phyloP scores from a whole-genome alignment of 768 basidiomycete genomes.

The Gloeophyllum trabeum region DNA sequence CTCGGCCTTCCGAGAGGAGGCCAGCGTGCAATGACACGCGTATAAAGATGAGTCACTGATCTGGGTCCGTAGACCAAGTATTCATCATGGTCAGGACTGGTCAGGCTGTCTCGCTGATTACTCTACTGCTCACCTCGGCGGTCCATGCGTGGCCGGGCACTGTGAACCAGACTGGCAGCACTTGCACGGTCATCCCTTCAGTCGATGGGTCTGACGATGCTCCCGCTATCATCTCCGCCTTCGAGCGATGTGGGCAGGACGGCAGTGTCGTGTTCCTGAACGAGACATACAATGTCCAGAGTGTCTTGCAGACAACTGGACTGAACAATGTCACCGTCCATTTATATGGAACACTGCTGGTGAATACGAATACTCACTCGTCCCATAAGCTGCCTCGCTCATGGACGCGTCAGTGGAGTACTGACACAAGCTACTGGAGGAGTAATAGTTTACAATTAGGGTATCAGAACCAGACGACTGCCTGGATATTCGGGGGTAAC shows the following conservation, averaged over 20 bases:
- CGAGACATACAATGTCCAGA: constrained; percentile 22
- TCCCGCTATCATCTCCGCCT: constrained; percentile 12
- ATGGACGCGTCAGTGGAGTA: constrained; percentile 15
- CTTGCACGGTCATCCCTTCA: constrained; percentile 5
- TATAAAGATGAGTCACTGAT: no score
- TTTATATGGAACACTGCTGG: constrained; percentile 23
- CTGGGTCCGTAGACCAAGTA: no score
- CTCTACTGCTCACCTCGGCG: no score
- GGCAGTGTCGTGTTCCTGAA: constrained; percentile 18
- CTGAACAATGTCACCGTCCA: constrained; percentile 22
- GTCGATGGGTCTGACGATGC: constrained; percentile 15
- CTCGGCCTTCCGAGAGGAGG: no score
- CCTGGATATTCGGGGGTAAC: constrained; percentile 25
- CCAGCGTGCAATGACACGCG: no score
- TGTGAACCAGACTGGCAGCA: constrained; percentile 1
- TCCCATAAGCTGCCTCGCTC: neutral
- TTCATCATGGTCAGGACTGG: no score
- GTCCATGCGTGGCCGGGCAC: no score
- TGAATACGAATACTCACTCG: constrained; percentile 9
- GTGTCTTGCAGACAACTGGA: constrained; percentile 20
- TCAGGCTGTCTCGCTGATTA: no score
- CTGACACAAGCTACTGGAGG: constrained; percentile 27
- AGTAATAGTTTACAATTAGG: constrained; percentile 20
- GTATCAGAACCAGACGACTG: constrained; percentile 25
- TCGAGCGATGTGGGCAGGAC: constrained; percentile 11